Evolutionary conservation across 345 rosid species (phyloP), one percentile per base, ranked within the genome.

Genomic region (Populus simonii): DNA sequence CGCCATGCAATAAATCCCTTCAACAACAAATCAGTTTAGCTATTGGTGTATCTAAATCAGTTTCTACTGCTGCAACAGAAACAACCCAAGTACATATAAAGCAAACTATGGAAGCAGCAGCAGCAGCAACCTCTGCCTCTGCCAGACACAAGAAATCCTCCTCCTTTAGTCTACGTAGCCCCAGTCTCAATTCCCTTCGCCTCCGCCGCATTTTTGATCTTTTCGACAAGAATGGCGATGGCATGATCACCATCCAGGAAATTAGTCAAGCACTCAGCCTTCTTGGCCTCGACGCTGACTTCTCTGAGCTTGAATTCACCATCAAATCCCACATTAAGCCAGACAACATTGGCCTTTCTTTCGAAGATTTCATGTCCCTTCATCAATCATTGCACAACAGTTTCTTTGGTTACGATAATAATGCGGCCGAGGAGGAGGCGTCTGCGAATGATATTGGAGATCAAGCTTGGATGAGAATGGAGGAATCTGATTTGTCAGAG

Each of bases 171-270:
- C 74, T 81, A 23, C 76, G 83, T 3, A n/a, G 77, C 73, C 82
- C 79, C 6, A 79, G 82, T 73, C 82, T 82, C 47, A 82, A 82
- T 61, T 68, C 74, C 66, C 36, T 82, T 23, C 81, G 81, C 20
- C 84, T 82, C 81, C 81, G 85, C 80, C 92, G 98, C 39, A 84
- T 89, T 51, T 94, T 94, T 73, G 94, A 92, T 71, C 85, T 89
- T 38, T 94, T 94, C 77, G 95, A 94, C 92, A 86, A 83, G 84
- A 90, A 94, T 72, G 93, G 95, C 9, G 98, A 93, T 63, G 91
- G 85, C 2, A 87, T 83, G 83, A 90, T 94, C 80, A 90, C 93
- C 69, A 86, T 84, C 23, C 71, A 83, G 7, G 98, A 92, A 76
- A 85, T 94, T 12, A 81, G 82, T 78, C 92, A 89, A 55, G 98